phyloP scores from a whole-genome alignment of 108 stramenopile genomes.

The Pseudonitzschia delicatissima region DNA sequence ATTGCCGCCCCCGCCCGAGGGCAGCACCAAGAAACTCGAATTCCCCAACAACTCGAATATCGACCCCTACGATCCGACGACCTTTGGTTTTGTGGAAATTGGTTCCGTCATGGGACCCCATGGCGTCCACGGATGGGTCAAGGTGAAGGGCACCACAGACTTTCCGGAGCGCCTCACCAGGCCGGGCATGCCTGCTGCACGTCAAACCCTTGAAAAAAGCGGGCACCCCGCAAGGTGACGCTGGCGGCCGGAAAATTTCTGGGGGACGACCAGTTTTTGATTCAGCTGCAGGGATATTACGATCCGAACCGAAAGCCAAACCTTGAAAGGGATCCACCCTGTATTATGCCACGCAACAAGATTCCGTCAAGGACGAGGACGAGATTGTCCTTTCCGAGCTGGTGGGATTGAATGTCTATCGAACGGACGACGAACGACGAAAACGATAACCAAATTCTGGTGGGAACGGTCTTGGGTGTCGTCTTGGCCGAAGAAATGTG shows the following conservation, averaged over 20 bases:
- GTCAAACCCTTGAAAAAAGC: slow-evolving; percentile 64
- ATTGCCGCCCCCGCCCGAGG: slow-evolving; percentile 30
- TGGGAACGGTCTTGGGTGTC: slow-evolving; percentile 65
- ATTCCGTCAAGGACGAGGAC: slow-evolving; percentile 49
- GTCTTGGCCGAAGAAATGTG: slow-evolving; percentile 84
- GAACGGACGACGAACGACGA: slow-evolving; percentile 13
- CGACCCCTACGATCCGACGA: slow-evolving; percentile 85
- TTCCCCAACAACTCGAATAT: slow-evolving; percentile 75
- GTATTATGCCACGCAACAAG: slow-evolving; percentile 47
- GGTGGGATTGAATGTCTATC: slow-evolving; percentile 66
- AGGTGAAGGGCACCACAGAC: slow-evolving; percentile 61
- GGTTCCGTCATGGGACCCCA: slow-evolving; percentile 76
- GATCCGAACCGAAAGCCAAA: slow-evolving; percentile 56
- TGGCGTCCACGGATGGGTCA: slow-evolving; percentile 77
- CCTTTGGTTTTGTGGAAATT: slow-evolving; percentile 81
- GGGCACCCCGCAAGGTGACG: slow-evolving; percentile 67
- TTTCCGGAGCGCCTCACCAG: slow-evolving; percentile 59
- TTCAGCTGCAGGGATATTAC: slow-evolving; percentile 53
- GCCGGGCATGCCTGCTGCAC: slow-evolving; percentile 58
- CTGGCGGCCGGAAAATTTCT: slow-evolving; percentile 51
- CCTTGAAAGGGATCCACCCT: slow-evolving; percentile 60
- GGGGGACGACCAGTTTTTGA: slow-evolving; percentile 50
- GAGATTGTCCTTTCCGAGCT: slow-evolving; percentile 60
- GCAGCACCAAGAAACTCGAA: slow-evolving; percentile 6
- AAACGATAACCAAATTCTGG: slow-evolving; percentile 40